These are phyloP conservation scores for Phanerochaete carnosa DNA, from an alignment of 768 basidiomycete genomes.

Conservation along the genomic window DNA sequence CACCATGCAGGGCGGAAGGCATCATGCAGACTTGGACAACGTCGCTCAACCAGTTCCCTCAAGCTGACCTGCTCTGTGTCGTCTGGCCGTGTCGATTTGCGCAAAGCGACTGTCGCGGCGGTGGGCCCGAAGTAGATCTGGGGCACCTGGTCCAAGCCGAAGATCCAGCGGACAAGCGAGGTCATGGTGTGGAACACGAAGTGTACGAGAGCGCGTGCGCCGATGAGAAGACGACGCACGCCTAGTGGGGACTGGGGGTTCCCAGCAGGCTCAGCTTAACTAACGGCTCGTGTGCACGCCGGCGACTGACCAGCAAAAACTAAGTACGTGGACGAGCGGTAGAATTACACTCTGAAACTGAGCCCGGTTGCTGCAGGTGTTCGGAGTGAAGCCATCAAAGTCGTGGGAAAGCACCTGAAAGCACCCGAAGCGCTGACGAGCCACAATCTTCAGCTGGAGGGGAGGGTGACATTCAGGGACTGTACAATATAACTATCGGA, in stretches of 20 bases:
- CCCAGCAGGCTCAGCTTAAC: not conserved
- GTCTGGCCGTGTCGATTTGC: conserved; percentile 6
- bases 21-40: conserved; percentile 27
- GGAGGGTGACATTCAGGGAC: too few species aligned
- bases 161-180: conserved; percentile 17
- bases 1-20: conserved; percentile 29
- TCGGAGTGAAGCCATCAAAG: not conserved
- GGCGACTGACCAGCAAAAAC: not conserved
- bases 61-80: conserved; percentile 15
- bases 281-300: not conserved
- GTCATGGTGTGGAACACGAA: conserved; percentile 16
- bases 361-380: not conserved
- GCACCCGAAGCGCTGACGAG: not conserved
- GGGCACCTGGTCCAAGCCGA: conserved; percentile 15
- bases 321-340: not conserved
- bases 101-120: conserved; percentile 17
- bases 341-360: not conserved
- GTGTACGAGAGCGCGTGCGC: not conserved
- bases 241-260: not conserved
- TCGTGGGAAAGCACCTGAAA: not conserved
- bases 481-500: not conserved
- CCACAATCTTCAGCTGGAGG: too few species aligned
- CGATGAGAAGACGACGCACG: not conserved
- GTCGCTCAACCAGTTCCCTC: conserved; percentile 18
- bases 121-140: conserved; percentile 19